Percentiles rank a stretch among this genome's conserved stretches.
phyloP scores from a whole-genome alignment of 345 rosid species.

The Trapa incisa region DNA sequence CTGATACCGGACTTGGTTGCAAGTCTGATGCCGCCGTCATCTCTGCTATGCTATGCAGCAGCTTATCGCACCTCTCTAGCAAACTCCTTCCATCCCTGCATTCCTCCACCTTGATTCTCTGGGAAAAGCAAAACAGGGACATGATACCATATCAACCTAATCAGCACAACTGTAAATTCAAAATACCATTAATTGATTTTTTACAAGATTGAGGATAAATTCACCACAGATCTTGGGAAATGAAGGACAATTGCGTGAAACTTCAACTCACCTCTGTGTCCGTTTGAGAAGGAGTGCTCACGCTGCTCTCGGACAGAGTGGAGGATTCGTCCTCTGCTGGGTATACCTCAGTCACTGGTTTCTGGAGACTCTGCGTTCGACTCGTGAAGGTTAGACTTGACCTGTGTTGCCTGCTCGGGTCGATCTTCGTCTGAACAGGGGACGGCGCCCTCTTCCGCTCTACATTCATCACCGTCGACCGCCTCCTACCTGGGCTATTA shows the following conservation, averaged over 20 bases:
- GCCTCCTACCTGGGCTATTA: conserved; percentile 43
- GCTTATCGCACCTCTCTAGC: conserved; percentile 78
- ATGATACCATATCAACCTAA: not conserved
- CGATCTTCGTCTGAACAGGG: conserved; percentile 33
- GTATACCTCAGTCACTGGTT: conserved; percentile 12
- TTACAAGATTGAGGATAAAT: too few species aligned
- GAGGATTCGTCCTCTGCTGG: conserved; percentile 43
- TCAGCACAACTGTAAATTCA: not conserved
- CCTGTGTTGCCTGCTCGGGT: conserved; percentile 18
- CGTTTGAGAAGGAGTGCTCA: conserved; percentile 37
- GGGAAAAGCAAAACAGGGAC: not conserved
- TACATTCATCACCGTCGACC: conserved; percentile 13
- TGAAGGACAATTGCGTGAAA: not conserved
- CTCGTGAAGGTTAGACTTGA: conserved; percentile 19
- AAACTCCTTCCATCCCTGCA: conserved; percentile 50
- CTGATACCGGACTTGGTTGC: conserved; percentile 96
- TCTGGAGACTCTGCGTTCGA: conserved; percentile 26
- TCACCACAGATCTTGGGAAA: too few species aligned
- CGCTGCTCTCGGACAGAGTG: conserved; percentile 39
- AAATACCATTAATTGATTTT: not conserved
- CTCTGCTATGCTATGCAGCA: conserved; percentile 83
- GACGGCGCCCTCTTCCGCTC: conserved; percentile 37
- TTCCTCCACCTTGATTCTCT: conserved; percentile 50
- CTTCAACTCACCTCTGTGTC: conserved; percentile 40
- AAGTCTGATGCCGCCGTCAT: conserved; percentile 41